phyloP scores from a whole-genome alignment of 176 grass and related monocot species.

The Hyparrhenia diplandra region DNA sequence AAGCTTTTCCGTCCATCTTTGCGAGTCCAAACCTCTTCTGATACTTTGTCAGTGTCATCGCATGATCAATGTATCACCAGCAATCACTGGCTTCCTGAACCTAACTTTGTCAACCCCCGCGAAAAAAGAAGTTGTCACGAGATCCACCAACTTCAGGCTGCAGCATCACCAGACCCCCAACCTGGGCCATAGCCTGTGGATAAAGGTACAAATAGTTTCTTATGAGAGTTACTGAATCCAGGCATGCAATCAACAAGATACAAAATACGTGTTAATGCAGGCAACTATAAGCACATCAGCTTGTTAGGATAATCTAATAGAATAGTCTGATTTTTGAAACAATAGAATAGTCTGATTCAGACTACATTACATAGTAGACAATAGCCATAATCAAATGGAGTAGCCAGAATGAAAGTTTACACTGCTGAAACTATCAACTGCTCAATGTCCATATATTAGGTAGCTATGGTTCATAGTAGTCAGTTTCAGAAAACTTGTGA shows the following conservation, averaged over 20 bases:
- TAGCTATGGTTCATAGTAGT: not conserved
- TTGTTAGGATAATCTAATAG: not conserved
- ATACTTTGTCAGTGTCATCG: constrained; percentile 95
- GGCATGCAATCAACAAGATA: constrained; percentile 17
- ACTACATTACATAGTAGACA: not conserved
- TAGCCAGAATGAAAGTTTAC: not conserved
- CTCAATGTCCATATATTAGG: not conserved
- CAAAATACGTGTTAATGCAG: not conserved
- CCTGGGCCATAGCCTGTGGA: constrained; percentile 96
- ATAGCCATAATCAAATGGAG: not conserved
- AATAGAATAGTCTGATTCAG: not conserved
- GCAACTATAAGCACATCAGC: not conserved
- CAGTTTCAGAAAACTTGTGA: not conserved
- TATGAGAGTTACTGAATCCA: too few relatives aligned
- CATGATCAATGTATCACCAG: constrained; percentile 92
- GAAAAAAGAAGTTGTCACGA: constrained; percentile 89
- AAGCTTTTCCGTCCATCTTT: constrained; percentile 97
- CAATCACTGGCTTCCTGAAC: constrained; percentile 85
- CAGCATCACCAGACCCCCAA: constrained; percentile 87
- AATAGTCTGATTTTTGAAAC: too few relatives aligned
- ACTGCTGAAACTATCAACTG: not conserved
- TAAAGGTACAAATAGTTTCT: too few relatives aligned
- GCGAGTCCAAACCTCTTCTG: too few relatives aligned
- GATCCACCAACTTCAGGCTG: constrained; percentile 94
- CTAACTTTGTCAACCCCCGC: constrained; percentile 90